Base-by-base conservation (phyloP, 176 grass and related monocot species). In the Oryza rufipogon region DNA sequence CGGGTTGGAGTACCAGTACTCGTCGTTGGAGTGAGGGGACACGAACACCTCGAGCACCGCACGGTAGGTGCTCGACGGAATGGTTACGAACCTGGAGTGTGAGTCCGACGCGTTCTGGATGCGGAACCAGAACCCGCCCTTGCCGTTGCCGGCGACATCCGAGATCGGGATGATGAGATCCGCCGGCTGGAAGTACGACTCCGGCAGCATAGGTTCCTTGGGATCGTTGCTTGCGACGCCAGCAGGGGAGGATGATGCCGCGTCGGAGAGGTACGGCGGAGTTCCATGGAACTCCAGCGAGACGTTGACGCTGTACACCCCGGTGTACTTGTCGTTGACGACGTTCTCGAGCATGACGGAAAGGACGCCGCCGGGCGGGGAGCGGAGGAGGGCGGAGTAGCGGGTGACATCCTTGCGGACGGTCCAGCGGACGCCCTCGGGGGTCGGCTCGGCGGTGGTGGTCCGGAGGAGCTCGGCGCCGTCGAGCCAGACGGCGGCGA, bases 311-410 rank as follows among this genome's bases (percentile, higher is more conserved):
- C 90, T 92, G 86, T 89, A 93, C 10, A 93, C 61, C 9, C 96
- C 96, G 60, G 93, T 98, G 85, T 77, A 93, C 68, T 73, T 2
- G 74, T 91, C 87, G 83, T 95, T 90, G 66, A 98, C 89, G 64
- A 98, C 80, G 87, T 98, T 98, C 91, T 98, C 96, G 75, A 98
- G 96, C 93, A 98, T 98, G 68, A 98, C 89, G 1, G 87, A 88
- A 64, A 91, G 38, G 74, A 79, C 82, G 23, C 87, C 87, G 84
- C 44, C 41, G 15, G 85, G 86, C 8, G 89, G 79, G 68, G 88
- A 84, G 48, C 71, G 85, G 77, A 98, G 89, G 14, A 95, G 83
- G 1, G 91, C 71, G 10, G 91, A 80, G 68, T 90, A 86, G 64
- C 73, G 80, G 47, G 96, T 95, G 44, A 98, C 84, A 85, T 98